A percentile compares a stretch with the other conserved stretches of the same genome.
phyloP scores from a whole-genome alignment of 2,329 filamentous ascomycete genomes.

The Fusarium sp. region DNA sequence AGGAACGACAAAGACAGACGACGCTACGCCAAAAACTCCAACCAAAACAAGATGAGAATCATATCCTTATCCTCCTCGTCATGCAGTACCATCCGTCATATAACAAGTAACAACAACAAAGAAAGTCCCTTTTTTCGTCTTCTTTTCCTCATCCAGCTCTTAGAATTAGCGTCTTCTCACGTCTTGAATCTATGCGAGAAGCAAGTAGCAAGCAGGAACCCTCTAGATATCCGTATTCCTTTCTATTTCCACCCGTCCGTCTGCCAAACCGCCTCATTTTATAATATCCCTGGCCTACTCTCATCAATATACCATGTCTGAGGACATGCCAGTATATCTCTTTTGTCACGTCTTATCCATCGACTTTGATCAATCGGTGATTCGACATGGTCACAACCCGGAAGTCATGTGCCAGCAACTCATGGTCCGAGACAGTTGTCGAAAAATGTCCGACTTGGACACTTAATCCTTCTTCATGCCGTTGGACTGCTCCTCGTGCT shows the following conservation, averaged over 20 bases:
- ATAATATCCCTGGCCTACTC: not conserved
- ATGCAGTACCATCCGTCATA: slow-evolving; percentile 29
- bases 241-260: not conserved
- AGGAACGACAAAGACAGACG: not conserved
- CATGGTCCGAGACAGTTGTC: not conserved
- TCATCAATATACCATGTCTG: not conserved
- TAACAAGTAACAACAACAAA: not conserved
- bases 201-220: not conserved
- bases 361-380: not conserved
- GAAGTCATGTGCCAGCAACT: not conserved
- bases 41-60: slow-evolving; percentile 19
- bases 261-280: not conserved
- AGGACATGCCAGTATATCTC: not conserved
- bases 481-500: slow-evolving; percentile 49
- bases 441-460: not conserved
- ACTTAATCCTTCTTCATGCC: slow-evolving; percentile 55
- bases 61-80: slow-evolving; percentile 10
- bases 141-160: slow-evolving; percentile 5
- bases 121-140: not conserved
- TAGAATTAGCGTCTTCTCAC: slow-evolving; percentile 1
- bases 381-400: not conserved
- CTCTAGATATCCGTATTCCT: slow-evolving; percentile 17
- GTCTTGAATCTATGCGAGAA: slow-evolving; percentile 19
- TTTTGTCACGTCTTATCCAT: not conserved
- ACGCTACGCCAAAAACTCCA: slow-evolving; percentile 25